A percentile compares a stretch with the other conserved stretches of the same genome.
phyloP scores from a whole-genome alignment of 2,329 filamentous ascomycete species.

The Pseudocercospora crystallina region DNA sequence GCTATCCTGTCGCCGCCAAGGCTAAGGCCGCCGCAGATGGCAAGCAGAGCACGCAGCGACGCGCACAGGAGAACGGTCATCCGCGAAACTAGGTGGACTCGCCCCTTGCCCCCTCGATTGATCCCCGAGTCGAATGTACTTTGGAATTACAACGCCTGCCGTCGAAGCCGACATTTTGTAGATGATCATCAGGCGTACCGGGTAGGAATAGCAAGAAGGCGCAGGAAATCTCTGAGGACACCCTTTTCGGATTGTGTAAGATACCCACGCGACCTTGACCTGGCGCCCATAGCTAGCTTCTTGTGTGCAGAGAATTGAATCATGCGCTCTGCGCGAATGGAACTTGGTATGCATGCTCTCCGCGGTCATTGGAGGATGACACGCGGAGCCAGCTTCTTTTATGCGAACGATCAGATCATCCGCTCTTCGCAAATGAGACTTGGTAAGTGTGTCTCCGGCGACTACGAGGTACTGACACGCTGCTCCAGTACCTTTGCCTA shows the following conservation, averaged over 20 bases:
- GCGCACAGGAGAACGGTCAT: conserved; percentile 4
- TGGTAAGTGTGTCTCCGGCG: too few species aligned
- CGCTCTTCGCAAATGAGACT: too few species aligned
- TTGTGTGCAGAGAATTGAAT: background rate
- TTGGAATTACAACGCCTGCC: too few species aligned
- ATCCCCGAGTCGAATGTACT: too few species aligned
- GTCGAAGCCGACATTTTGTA: background rate
- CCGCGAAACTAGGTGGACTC: background rate
- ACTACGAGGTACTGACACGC: too few species aligned
- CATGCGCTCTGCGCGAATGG: too few species aligned
- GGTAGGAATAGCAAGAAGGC: background rate
- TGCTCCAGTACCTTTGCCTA: too few species aligned
- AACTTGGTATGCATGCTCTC: too few species aligned
- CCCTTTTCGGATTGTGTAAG: conserved; percentile 6
- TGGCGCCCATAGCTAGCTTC: conserved; percentile 7
- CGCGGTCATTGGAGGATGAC: too few species aligned
- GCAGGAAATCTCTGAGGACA: background rate
- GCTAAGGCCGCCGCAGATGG: conserved; percentile 1
- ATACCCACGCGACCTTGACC: conserved; percentile 3
- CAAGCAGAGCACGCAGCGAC: background rate
- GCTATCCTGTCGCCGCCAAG: conserved; percentile 27
- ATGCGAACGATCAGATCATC: too few species aligned
- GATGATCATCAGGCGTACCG: background rate
- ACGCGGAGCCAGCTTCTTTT: too few species aligned
- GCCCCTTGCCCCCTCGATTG: too few species aligned